Base-by-base conservation (phyloP, 352 stramenopile species). In the Globisporangium splendens region DNA sequence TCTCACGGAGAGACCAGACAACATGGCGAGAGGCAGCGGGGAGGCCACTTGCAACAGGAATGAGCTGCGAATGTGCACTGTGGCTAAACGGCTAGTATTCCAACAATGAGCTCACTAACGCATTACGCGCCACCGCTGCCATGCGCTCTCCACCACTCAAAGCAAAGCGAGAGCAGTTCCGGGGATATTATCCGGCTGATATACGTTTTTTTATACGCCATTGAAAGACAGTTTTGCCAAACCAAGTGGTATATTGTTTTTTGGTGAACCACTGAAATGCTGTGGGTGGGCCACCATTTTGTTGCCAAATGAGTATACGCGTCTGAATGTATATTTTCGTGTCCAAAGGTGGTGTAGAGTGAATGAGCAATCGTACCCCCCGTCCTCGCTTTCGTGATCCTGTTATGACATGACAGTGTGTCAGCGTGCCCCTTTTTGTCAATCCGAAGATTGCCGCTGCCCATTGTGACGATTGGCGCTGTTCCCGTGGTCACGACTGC, bases 1-100 rank as follows among this genome's bases (percentile, higher is more conserved):
- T 75, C 60, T 89, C 48, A 90, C 59, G 55, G 96, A 96, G 79
- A 98, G 96, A 52, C 55, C 89, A 98, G 62, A 98, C 93, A 58
- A 98, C 85, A 69, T 96, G 96, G 72, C 96, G 91, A 59, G 93
- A 92, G 63, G 94, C 90, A 89, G 96, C 96, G 70, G 66, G 61
- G 81, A 86, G 71, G 77, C 66, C 79, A 89, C 63, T 72, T 53
- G 18, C 42, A 57, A 50, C 43, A 50, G 56, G 54, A 70, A 80
- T 66, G 62, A 75, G 69, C 68, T 69, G 61, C 54, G 68, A 64
- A 75, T 66, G 59, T 75, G 69, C n/a, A 54, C 55, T n/a, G n/a
- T 67, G 63, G 74, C 72, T 75, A 75, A 78, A 83, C 73, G 68
- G 68, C 73, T 68, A 69, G 64, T 73, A 83, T 79, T 85, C 79